These are phyloP conservation scores for Alternaria solani DNA, from an alignment of 2,329 filamentous ascomycete genomes.

Conservation along the genomic window DNA sequence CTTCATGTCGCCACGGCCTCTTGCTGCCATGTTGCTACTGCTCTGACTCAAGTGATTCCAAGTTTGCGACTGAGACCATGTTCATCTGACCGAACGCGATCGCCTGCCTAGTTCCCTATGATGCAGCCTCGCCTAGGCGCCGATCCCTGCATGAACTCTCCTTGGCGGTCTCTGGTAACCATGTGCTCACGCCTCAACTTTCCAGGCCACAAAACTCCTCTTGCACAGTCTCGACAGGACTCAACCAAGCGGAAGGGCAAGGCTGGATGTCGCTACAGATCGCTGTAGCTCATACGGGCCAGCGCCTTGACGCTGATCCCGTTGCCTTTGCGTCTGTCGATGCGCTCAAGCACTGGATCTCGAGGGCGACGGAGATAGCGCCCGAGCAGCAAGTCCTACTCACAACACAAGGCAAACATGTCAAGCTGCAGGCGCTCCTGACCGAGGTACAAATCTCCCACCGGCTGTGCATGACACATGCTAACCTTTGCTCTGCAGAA, in stretches of 20 bases:
- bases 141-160: slow-evolving; percentile 37
- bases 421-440: slow-evolving; percentile 80
- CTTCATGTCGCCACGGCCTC: slow-evolving; percentile 32
- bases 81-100: slow-evolving; percentile 30
- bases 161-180: slow-evolving; percentile 37
- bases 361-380: slow-evolving; percentile 76
- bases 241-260: slow-evolving; percentile 32
- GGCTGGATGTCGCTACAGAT: slow-evolving; percentile 84
- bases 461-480: not conserved
- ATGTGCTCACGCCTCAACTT: slow-evolving; percentile 29
- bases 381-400: slow-evolving; percentile 84
- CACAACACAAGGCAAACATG: slow-evolving; percentile 82
- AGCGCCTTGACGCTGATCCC: slow-evolving; percentile 81
- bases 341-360: slow-evolving; percentile 82
- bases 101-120: slow-evolving; percentile 19
- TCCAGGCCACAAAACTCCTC: slow-evolving; percentile 16
- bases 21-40: slow-evolving; percentile 31
- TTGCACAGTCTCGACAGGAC: slow-evolving; percentile 30
- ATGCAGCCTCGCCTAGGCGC: slow-evolving; percentile 36
- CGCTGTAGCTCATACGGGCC: slow-evolving; percentile 91
- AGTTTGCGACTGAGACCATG: slow-evolving; percentile 21
- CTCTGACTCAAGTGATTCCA: not conserved
- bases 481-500: slow-evolving; percentile 61
- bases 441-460: slow-evolving; percentile 69
- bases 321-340: slow-evolving; percentile 80